A percentile compares a stretch with the other conserved stretches of the same genome.
Conservation (phyloP, 2,329 filamentous ascomycete genomes). For the Colletotrichum ledebouriae region DNA sequence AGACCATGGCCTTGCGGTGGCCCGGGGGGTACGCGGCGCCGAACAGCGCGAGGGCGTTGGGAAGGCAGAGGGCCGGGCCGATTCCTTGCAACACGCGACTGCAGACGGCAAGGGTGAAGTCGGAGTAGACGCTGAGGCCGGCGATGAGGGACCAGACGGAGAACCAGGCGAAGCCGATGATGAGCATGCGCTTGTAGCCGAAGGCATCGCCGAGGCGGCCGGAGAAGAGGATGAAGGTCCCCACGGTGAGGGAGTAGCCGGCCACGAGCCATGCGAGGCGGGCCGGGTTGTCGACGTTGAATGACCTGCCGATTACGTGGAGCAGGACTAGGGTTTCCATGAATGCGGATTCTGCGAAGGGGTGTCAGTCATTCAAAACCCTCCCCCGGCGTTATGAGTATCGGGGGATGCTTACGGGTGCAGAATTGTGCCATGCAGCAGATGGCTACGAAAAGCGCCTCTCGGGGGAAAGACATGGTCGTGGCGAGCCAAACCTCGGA, state of each 20-base stretch:
- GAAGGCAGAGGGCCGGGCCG: constrained; percentile 73
- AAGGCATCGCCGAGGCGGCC: constrained; percentile 71
- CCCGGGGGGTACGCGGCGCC: constrained; percentile 70
- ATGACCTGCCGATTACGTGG: constrained; percentile 33
- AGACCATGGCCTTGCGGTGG: constrained; percentile 70
- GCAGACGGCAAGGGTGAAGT: constrained; percentile 49
- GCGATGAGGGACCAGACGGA: constrained; percentile 65
- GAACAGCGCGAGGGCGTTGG: constrained; percentile 74
- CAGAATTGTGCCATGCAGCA: constrained; percentile 56
- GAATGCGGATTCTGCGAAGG: constrained; percentile 50
- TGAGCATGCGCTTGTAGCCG: constrained; percentile 69
- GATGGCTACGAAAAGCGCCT: constrained; percentile 56
- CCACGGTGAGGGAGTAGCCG: constrained; percentile 68
- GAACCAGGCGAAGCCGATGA: constrained; percentile 69
- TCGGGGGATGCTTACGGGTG: constrained; percentile 40
- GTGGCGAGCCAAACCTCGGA: constrained; percentile 26
- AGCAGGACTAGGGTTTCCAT: constrained; percentile 43
- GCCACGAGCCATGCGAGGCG: constrained; percentile 70
- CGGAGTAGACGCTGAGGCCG: constrained; percentile 55
- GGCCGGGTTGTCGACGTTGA: constrained; percentile 46
- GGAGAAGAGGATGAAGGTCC: constrained; percentile 70
- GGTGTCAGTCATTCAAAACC: constrained; percentile 25
- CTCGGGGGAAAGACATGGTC: constrained; percentile 45
- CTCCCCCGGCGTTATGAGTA: no score
- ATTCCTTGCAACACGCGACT: constrained; percentile 67